Evolutionary conservation across 192 early-diverging fungal species (phyloP).

Genomic region (Coemansia sp.): DNA sequence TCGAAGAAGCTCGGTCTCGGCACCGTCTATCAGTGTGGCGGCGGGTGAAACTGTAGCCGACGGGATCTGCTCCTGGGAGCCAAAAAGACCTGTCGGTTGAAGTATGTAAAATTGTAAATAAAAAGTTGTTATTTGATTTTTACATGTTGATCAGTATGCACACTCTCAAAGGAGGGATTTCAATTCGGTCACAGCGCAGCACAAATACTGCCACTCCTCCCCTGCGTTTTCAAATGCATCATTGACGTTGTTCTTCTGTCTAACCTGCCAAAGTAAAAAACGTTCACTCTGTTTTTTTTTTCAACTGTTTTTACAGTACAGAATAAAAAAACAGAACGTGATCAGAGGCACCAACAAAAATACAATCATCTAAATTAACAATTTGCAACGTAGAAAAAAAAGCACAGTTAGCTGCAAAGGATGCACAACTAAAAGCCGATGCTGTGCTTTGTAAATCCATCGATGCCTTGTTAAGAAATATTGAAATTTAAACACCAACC

Average conservation of each 20-base stretch:
- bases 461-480: not conserved
- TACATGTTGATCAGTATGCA: not conserved
- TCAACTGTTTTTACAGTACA: too few relatives aligned
- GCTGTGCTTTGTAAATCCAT: not conserved
- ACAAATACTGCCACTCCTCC: too few relatives aligned
- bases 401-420: not conserved
- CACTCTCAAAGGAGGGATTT: not conserved
- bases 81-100: not conserved
- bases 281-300: too few relatives aligned
- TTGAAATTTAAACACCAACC: not conserved
- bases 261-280: too few relatives aligned
- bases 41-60: slow-evolving; percentile 1
- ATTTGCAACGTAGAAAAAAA: not conserved
- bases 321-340: not conserved
- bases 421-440: not conserved
- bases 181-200: too few relatives aligned
- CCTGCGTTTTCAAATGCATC: too few relatives aligned
- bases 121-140: not conserved
- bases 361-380: not conserved
- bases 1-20: slow-evolving; percentile 4
- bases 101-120: not conserved
- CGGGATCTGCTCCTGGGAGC: not conserved
- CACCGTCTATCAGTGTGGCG: not conserved
- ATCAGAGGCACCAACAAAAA: not conserved
- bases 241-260: too few relatives aligned